These are phyloP conservation scores for Salmacisia buchloeana DNA, from an alignment of 1,284 basidiomycete species.

Conservation along the genomic window DNA sequence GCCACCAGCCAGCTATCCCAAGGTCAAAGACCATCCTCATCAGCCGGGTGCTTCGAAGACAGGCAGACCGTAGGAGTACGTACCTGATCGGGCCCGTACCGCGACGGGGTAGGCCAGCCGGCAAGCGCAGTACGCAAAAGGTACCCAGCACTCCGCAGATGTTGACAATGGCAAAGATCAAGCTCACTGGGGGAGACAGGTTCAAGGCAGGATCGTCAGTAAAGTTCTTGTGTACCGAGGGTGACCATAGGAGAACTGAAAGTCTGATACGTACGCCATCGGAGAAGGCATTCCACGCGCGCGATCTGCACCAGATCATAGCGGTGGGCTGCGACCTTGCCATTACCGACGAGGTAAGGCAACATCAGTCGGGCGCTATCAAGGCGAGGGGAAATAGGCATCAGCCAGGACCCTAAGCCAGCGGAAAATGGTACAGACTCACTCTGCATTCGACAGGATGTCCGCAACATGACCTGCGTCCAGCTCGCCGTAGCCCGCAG, in stretches of 20 bases:
- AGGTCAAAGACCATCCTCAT: not conserved
- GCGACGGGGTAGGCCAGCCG: not conserved
- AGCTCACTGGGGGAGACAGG: not conserved
- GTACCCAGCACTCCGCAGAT: not conserved
- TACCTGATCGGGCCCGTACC: not conserved
- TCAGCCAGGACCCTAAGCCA: not conserved
- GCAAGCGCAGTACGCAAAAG: not conserved
- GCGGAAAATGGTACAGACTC: not conserved
- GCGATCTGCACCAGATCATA: not conserved
- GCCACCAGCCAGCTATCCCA: not conserved
- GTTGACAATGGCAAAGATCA: not conserved
- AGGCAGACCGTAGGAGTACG: not conserved
- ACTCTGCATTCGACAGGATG: not conserved
- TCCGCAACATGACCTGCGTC: not conserved
- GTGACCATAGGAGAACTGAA: not conserved
- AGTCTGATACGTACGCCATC: not conserved
- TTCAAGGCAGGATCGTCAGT: too few species aligned
- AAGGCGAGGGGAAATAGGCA: too few species aligned
- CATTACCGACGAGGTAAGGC: not conserved
- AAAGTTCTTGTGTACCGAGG: not conserved
- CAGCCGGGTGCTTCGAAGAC: not conserved
- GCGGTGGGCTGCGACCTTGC: not conserved
- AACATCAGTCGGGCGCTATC: not conserved
- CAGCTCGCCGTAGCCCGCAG: not conserved
- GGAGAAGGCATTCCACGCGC: not conserved